Conservation (phyloP, 129 eudicot genomes). For the Escallonia herrerae region DNA sequence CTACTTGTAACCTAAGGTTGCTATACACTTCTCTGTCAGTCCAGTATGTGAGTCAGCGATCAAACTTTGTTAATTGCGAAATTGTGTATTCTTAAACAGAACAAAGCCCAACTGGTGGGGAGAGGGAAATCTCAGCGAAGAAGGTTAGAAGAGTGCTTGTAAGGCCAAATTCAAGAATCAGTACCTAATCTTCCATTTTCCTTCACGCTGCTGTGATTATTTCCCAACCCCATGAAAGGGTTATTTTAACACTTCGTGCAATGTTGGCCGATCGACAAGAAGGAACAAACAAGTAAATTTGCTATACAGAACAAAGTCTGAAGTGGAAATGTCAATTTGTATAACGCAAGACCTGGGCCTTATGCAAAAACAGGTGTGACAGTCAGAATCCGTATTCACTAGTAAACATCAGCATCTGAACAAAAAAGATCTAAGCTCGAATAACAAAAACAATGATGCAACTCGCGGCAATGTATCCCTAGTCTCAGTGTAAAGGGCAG, state of each 20-base stretch:
- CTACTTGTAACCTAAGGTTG: conserved; percentile 16
- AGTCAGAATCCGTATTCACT: not conserved
- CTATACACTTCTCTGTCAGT: conserved; percentile 13
- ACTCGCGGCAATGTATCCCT: not conserved
- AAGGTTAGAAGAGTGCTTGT: too few species aligned
- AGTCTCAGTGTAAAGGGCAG: not conserved
- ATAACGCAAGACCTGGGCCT: not conserved
- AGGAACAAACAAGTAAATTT: too few species aligned
- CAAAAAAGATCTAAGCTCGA: not conserved
- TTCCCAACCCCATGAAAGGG: too few species aligned
- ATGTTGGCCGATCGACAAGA: too few species aligned
- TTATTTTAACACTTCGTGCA: too few species aligned
- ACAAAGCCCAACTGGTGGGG: too few species aligned
- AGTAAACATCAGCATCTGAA: not conserved
- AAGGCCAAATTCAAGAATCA: too few species aligned
- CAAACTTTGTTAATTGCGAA: conserved; percentile 10
- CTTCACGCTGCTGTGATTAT: too few species aligned
- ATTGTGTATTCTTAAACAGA: too few species aligned
- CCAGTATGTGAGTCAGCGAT: conserved; percentile 15
- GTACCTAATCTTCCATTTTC: too few species aligned
- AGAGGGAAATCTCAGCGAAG: too few species aligned
- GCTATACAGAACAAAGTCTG: too few species aligned
- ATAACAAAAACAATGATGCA: not conserved
- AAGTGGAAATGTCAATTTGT: not conserved
- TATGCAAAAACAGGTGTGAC: not conserved